Base-by-base conservation (phyloP, 1,284 basidiomycete genomes). In the Ceratobasidium sp. region DNA sequence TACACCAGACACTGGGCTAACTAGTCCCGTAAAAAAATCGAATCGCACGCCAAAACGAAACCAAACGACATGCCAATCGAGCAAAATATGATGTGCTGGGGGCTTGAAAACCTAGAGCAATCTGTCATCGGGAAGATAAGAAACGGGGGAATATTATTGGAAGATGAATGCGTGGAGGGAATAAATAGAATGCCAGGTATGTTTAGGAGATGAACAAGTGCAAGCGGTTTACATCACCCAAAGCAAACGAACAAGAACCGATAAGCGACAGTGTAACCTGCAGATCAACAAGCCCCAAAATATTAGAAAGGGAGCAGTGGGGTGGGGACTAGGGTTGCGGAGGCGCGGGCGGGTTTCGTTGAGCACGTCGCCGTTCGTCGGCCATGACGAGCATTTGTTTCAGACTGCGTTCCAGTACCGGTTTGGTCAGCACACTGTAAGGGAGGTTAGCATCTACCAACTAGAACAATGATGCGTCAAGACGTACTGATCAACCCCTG, bases 401-500 rank as follows among this genome's bases (percentile, higher is more conserved):
- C 6, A 91, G 83, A 79, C 86, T 89, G 68, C 86, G 84, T 82
- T 92, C 90, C 40, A 89, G 85, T 1, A 92, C 91, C 0, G 91
- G 91, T 82, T 92, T 92, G 49, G 90, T 92, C 77, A 92, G 83
- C 49, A 92, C 88, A 64, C 87, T 90, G 32, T 7, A 78, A 49
- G 51, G 70, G n/a, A 65, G 68, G 34, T 56, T 66, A 49, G 78
- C 76, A 56, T 49, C 69, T 49, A 54, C 32, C 37, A 9, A 5
- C 9, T 11, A 64, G 52, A 29, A 57, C 69, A 51, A 15, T 37
- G 40, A 43, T n/a, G 52, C 64, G 43, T 59, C 32, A 59, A 59
- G 19, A 85, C 90, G 79, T 83, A 92, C 92, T 89, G 87, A 83
- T 95, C 91, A 57, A 90, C 93, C 6, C 94, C 93, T 4, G 93